Evolutionary conservation across 2,329 filamentous ascomycete species (phyloP), one percentile per base, ranked within the genome.

Genomic region (Microsporum audouinii): DNA sequence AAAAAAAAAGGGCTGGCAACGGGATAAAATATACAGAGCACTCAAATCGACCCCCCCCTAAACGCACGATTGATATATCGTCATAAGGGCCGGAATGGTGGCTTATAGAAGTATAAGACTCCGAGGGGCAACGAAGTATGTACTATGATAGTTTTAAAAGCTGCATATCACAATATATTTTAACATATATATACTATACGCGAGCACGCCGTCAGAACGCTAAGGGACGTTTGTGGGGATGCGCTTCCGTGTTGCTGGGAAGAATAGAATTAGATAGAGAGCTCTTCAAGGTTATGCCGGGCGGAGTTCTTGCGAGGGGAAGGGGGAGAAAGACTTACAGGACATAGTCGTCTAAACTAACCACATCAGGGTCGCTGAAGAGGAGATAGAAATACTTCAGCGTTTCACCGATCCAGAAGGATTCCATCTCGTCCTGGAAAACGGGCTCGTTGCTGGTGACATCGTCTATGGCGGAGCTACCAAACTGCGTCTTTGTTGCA

Each of bases 311-410:
- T 43, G 34, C 39, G 3, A 57, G 61, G 57, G 38, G 49, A 56
- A 27, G 51, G 10, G 43, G 6, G 5, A 47, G 36, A 74, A 70
- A 64, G 77, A 79, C 60, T 74, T 69, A 66, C 64, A 87, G 74
- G 33, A 89, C 84, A 71, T 78, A 89, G 5, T 88, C 81, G 70
- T 90, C 87, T 68, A 89, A 71, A 68, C 79, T 86, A 53, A 88
- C 76, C 33, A 84, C 66, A 10, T 80, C 77, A 0, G 87, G 85
- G 60, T 85, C 80, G 29, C 84, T 84, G 71, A 88, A 96, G 59
- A 95, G 79, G 61, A 96, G 73, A 71, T 89, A 96, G 66, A 94
- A 95, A 71, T 95, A 95, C 78, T 95, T 96, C 66, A 96, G 78
- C 51, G 90, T 96, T 79, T 96, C 91, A 3, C 88, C 88, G 64